A percentile compares a stretch with the other conserved stretches of the same genome.
Conservation (phyloP, 441 rosid species). For the Croton laevigatus region DNA sequence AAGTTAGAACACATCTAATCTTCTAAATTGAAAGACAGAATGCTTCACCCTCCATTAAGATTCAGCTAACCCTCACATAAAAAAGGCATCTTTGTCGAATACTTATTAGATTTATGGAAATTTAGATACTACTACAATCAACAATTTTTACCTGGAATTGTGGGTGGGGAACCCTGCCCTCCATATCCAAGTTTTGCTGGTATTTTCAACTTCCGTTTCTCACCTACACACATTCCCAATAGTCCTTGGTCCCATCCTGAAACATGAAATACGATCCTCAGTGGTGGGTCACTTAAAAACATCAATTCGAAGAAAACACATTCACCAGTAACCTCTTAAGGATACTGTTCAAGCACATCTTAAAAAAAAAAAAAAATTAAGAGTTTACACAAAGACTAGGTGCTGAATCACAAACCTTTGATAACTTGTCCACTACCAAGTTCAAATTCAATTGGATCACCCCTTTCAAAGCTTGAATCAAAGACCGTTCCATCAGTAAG, state of each 20-base stretch:
- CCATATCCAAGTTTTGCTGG: slow-evolving; percentile 92
- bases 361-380: not conserved
- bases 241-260: slow-evolving; percentile 98
- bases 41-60: not conserved
- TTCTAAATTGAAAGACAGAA: not conserved
- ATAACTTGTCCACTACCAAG: slow-evolving; percentile 92
- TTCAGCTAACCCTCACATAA: not conserved
- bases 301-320: not conserved
- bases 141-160: slow-evolving; percentile 64
- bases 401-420: slow-evolving; percentile 47
- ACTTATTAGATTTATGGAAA: not conserved
- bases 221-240: slow-evolving; percentile 78
- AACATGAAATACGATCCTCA: slow-evolving; percentile 6
- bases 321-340: not conserved
- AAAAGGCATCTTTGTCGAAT: not conserved
- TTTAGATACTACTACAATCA: not conserved
- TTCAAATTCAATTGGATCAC: slow-evolving; percentile 90
- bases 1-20: not conserved
- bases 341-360: not conserved
- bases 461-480: slow-evolving; percentile 93
- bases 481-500: slow-evolving; percentile 90
- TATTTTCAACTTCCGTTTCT: slow-evolving; percentile 88
- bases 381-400: not conserved
- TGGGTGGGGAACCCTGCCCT: slow-evolving; percentile 81
- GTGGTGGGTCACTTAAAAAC: not conserved